Evolutionary conservation across 108 stramenopile genomes (phyloP).

Genomic region (Cyclotella baltica): DNA sequence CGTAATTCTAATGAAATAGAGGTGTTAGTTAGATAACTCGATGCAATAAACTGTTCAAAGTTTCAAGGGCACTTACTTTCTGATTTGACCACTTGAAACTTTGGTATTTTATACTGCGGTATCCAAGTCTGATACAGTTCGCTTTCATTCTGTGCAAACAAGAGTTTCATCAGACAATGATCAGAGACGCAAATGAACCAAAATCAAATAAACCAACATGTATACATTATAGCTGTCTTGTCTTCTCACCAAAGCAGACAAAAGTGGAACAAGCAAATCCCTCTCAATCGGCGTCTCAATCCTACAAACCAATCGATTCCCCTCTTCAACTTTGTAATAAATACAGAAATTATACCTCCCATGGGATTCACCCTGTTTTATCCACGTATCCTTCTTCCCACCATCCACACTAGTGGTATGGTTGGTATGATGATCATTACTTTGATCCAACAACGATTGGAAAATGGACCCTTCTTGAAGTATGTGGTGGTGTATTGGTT

Average conservation of each 20-base stretch:
- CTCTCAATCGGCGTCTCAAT: conserved; percentile 70
- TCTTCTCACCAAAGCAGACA: conserved; percentile 57
- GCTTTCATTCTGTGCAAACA: conserved; percentile 57
- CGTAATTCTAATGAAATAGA: conserved; percentile 26
- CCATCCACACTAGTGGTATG: not conserved
- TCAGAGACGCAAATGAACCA: no score
- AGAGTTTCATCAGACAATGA: not conserved
- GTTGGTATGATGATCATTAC: conserved; percentile 28
- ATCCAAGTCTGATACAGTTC: conserved; percentile 75
- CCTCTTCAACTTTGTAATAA: conserved; percentile 65
- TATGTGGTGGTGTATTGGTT: conserved; percentile 46
- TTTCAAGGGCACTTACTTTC: conserved; percentile 19
- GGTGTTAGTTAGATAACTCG: not conserved
- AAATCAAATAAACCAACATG: no score
- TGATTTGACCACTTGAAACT: conserved; percentile 57
- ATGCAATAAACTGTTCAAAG: not conserved
- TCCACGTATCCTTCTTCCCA: conserved; percentile 53
- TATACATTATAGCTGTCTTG: no score
- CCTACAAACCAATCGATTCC: conserved; percentile 56
- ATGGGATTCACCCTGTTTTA: conserved; percentile 66
- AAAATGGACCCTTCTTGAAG: conserved; percentile 46
- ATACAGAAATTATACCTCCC: conserved; percentile 68
- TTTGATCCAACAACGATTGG: conserved; percentile 41
- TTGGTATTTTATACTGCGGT: conserved; percentile 60
- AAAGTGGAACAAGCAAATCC: conserved; percentile 64